phyloP scores from a whole-genome alignment of 2,329 filamentous ascomycete genomes.

The Fusarium chuoi region DNA sequence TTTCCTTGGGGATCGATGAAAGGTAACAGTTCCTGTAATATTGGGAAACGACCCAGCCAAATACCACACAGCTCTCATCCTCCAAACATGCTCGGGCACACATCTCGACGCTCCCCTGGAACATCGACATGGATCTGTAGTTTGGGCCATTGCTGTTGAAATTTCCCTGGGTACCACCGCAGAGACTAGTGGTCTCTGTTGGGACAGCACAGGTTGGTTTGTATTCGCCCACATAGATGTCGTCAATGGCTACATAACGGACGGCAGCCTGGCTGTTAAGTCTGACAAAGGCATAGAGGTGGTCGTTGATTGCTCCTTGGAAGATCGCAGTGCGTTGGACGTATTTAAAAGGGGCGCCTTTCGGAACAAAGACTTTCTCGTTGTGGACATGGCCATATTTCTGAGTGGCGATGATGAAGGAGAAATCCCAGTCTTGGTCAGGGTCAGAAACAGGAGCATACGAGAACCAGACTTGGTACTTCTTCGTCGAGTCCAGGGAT shows the following conservation, averaged over 20 bases:
- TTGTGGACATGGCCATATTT: not conserved
- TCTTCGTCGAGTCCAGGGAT: not conserved
- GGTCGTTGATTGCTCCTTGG: not conserved
- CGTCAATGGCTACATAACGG: not conserved
- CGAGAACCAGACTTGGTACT: not conserved
- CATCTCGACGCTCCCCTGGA: not conserved
- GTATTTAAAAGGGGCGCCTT: conserved; percentile 2
- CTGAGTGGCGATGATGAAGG: not conserved
- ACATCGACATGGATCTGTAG: not conserved
- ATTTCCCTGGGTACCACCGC: not conserved
- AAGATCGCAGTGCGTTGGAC: not conserved
- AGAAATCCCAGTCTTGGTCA: not conserved
- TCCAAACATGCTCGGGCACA: not conserved
- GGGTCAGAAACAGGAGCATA: not conserved
- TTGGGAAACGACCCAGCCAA: not conserved
- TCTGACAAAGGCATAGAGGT: not conserved
- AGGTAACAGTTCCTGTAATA: not conserved
- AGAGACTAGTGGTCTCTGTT: not conserved
- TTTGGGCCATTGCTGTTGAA: not conserved
- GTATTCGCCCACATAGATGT: conserved; percentile 9
- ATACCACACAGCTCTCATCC: not conserved
- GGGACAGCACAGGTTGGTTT: not conserved
- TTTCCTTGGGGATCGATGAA: not conserved
- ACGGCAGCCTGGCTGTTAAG: not conserved
- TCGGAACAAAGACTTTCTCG: not conserved